Base-by-base conservation (phyloP, 257 asterid genomes). In the Echium plantagineum region DNA sequence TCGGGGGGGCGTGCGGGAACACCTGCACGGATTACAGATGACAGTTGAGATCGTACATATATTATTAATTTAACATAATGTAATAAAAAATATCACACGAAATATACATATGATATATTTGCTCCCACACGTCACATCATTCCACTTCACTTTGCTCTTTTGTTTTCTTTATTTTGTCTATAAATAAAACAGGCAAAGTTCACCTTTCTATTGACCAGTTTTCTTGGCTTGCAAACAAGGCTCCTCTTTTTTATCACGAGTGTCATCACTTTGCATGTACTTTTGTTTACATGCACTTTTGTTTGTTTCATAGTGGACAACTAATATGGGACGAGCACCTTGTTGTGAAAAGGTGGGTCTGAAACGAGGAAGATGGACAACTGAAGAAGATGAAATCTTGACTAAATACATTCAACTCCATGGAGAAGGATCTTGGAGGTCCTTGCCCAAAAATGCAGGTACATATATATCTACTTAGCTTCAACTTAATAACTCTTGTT, bases 381-480 rank as follows among this genome's bases (percentile, higher is more conserved):
- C 79, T 0, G 97, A 90, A 59, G 97, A 90, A 80, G 96, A 90
- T 63, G 79, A 79, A 17, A 67, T 71, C 18, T 85, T 90, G 28
- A 66, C 67, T 52, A 83, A 78, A 6, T 90, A 85, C 65, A 85
- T 90, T 20, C 58, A 68, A 54, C 75, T 75, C 9, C 70, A 85
- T 55, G 97, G 97, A 8, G 95, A 90, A 75, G 97, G 96, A 48
- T 83, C 86, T 1, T 90, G 95, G 96, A 83, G 96, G 72, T 77
- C 95, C 7, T 65, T 90, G 38, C 97, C 97, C 60, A 81, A 83
- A 66, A 85, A 90, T 80, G 97, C 97, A 30, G 97, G 97, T 90
- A 73, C 0, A n/a, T n/a, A n/a, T n/a, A n/a, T n/a, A n/a, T n/a
- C 0, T 46, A 15, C 0, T 24, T 2, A 47, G 26, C 24, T 21